Conservation (phyloP, 148 eudicot genomes). For the Beta vulgaris region DNA sequence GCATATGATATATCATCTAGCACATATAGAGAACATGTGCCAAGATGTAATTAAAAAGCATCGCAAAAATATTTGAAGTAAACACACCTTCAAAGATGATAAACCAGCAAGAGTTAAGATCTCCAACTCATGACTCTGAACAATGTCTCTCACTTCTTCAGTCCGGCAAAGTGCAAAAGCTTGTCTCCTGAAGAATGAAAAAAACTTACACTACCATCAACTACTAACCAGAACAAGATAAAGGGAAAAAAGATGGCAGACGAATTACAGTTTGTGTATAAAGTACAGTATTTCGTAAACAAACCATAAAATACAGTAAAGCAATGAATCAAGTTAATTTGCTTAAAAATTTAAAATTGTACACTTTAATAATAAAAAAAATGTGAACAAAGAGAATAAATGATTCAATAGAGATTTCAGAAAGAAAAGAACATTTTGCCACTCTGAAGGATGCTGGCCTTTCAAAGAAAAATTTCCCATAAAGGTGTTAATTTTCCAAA, state of each 20-base stretch:
- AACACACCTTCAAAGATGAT: conserved; percentile 62
- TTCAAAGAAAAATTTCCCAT: too few relatives aligned
- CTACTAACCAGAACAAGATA: not conserved
- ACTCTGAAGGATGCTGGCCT: too few relatives aligned
- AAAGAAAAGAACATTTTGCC: too few relatives aligned
- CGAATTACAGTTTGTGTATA: not conserved
- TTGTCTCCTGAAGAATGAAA: conserved; percentile 50
- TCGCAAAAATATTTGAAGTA: not conserved
- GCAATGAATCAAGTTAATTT: too few relatives aligned
- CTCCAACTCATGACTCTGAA: conserved; percentile 54
- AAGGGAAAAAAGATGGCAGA: not conserved
- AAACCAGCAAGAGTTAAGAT: conserved; percentile 69
- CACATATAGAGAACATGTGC: not conserved
- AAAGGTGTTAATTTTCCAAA: too few relatives aligned
- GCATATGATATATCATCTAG: too few relatives aligned
- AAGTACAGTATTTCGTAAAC: too few relatives aligned
- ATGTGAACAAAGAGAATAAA: too few relatives aligned
- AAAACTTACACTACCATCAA: not conserved
- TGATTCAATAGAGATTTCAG: too few relatives aligned
- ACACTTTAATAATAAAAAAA: too few relatives aligned
- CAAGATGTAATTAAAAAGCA: not conserved
- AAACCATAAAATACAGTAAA: too few relatives aligned
- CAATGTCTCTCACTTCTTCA: conserved; percentile 42
- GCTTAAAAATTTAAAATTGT: too few relatives aligned
- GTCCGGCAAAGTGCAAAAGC: conserved; percentile 74